These are phyloP conservation scores for Mycotypha africana DNA, from an alignment of 371 early-diverging fungal species.

Conservation along the genomic window DNA sequence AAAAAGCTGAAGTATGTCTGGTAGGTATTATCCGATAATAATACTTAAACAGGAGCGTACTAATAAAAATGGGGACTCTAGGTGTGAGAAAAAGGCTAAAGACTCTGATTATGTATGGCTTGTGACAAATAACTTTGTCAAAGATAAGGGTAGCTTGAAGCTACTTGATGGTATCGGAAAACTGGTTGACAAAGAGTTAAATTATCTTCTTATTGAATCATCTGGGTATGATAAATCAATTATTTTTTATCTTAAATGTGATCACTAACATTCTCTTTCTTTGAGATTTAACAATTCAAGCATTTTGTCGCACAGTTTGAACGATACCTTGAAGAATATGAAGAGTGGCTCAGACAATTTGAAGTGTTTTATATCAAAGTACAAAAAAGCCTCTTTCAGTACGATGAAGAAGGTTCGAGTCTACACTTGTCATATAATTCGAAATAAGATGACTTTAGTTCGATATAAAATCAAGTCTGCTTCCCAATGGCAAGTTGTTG, in stretches of 20 bases:
- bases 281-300: conserved; percentile 4
- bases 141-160: conserved; percentile 4
- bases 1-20: conserved; percentile 5
- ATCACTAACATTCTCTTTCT: background rate
- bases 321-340: conserved; percentile 12
- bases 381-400: conserved; percentile 4
- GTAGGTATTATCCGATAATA: conserved; percentile 7
- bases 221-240: conserved; percentile 6
- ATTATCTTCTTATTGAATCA: conserved; percentile 7
- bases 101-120: conserved; percentile 12
- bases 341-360: conserved; percentile 7
- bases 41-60: background rate
- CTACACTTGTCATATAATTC: conserved; percentile 7
- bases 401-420: conserved; percentile 3
- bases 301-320: background rate
- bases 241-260: background rate
- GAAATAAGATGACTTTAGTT: conserved; percentile 13
- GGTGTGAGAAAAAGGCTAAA: conserved; percentile 16
- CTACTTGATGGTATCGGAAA: conserved; percentile 8
- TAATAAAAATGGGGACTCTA: conserved; percentile 2
- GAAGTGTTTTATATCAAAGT: conserved; percentile 3
- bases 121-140: conserved; percentile 5
- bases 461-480: conserved; percentile 4
- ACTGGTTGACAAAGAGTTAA: background rate
- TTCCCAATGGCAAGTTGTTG: conserved; percentile 9